Conservation (phyloP, 176 grass and related monocot genomes). For the Triticum aestivum region IWGSC_CS_RefSeq_v2.1 NC_057810.1:315779847-315780346, state of each 20-base stretch:
- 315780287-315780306: constrained; percentile 3
- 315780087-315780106: background rate
- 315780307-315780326: background rate
- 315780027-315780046: constrained; percentile 65
- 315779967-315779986: constrained; percentile 62
- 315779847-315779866: background rate
- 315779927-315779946: constrained; percentile 28
- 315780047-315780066: constrained; percentile 33
- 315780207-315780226: constrained; percentile 7
- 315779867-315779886: background rate
- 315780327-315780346: constrained; percentile 1
- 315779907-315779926: background rate
- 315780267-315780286: background rate
- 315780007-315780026: constrained; percentile 79
- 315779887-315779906: background rate
- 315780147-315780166: constrained; percentile 24
- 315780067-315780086: background rate
- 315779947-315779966: constrained; percentile 34
- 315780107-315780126: background rate
- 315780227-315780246: background rate
- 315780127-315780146: background rate
- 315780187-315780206: background rate
- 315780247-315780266: background rate
- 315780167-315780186: background rate
- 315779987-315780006: constrained; percentile 60